Evolutionary conservation across 2,329 filamentous ascomycete genomes (phyloP).

Genomic region (Myriosclerotinia duriaeana): DNA sequence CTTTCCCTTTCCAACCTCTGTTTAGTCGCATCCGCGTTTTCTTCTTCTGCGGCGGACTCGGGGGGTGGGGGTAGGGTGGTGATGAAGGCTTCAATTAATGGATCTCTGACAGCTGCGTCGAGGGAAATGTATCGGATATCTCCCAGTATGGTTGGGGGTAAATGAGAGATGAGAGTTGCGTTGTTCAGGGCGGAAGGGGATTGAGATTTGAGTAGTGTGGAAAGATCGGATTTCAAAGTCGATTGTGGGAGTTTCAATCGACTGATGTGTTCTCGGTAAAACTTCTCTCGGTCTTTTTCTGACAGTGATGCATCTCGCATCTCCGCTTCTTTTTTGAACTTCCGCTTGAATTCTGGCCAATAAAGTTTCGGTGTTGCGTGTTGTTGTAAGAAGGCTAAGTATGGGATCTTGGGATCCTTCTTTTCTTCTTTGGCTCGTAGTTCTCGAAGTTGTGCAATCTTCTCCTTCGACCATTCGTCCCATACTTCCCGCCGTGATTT

Average conservation of each 20-base stretch:
- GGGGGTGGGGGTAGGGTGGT: slow-evolving; percentile 61
- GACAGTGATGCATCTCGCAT: slow-evolving; percentile 73
- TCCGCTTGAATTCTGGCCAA: slow-evolving; percentile 95
- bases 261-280: slow-evolving; percentile 72
- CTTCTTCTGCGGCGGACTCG: slow-evolving; percentile 46
- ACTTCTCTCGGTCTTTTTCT: slow-evolving; percentile 77
- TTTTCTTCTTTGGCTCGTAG: slow-evolving; percentile 74
- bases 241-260: slow-evolving; percentile 65
- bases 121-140: slow-evolving; percentile 72
- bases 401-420: slow-evolving; percentile 78
- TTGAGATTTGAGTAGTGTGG: slow-evolving; percentile 61
- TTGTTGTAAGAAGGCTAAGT: slow-evolving; percentile 75
- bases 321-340: slow-evolving; percentile 75
- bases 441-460: slow-evolving; percentile 70
- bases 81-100: slow-evolving; percentile 65
- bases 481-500: slow-evolving; percentile 79
- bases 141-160: slow-evolving; percentile 62
- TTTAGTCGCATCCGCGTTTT: slow-evolving; percentile 53
- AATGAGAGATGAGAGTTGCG: slow-evolving; percentile 52
- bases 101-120: slow-evolving; percentile 58
- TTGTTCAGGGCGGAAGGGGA: slow-evolving; percentile 60
- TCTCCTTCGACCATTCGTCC: slow-evolving; percentile 78
- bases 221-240: slow-evolving; percentile 68
- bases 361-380: slow-evolving; percentile 89
- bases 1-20: slow-evolving; percentile 54